Percentiles rank a stretch among this genome's conserved stretches.
phyloP scores from a whole-genome alignment of 495 filamentous ascomycete species.

The Clohesyomyces aquaticus region DNA sequence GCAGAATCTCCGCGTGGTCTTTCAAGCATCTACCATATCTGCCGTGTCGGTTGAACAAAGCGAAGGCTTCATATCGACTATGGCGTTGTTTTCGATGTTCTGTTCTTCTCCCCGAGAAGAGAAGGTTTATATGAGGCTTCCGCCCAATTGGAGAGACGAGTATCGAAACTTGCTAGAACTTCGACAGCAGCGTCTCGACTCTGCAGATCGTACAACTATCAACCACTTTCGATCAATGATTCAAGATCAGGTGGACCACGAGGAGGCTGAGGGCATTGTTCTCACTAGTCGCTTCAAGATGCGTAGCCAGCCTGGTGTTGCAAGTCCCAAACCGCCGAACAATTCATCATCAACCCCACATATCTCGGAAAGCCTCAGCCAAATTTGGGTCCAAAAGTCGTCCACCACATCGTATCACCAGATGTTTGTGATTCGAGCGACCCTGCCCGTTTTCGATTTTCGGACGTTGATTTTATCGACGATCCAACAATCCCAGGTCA shows the following conservation, averaged over 20 bases:
- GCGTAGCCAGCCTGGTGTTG: constrained; percentile 58
- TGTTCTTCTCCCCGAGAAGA: constrained; percentile 77
- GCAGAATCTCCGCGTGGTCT: constrained; percentile 53
- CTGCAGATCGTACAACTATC: constrained; percentile 66
- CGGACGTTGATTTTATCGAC: constrained; percentile 72
- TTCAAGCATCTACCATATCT: constrained; percentile 76
- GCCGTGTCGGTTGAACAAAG: constrained; percentile 79
- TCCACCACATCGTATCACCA: constrained; percentile 62
- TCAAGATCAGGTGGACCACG: constrained; percentile 58
- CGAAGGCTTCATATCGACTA: constrained; percentile 81
- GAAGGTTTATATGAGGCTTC: constrained; percentile 78
- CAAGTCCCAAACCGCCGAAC: constrained; percentile 10
- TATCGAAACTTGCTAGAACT: constrained; percentile 76
- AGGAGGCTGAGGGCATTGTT: constrained; percentile 72
- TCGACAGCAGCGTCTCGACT: constrained; percentile 70
- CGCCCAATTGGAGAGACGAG: constrained; percentile 78
- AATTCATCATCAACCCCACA: constrained; percentile 38
- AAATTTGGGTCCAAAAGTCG: constrained; percentile 71
- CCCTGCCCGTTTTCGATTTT: constrained; percentile 88
- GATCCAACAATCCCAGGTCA: constrained; percentile 74
- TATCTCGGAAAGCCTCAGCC: constrained; percentile 56
- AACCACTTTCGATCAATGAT: constrained; percentile 65
- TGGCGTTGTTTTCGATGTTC: constrained; percentile 79
- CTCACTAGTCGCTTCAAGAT: constrained; percentile 67
- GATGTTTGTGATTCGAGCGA: constrained; percentile 66